Percentiles rank a stretch among this genome's conserved stretches.
These are phyloP conservation scores for Eimeria sp. DNA, from an alignment of 169 alveolate species.

Conservation along the genomic window DNA sequence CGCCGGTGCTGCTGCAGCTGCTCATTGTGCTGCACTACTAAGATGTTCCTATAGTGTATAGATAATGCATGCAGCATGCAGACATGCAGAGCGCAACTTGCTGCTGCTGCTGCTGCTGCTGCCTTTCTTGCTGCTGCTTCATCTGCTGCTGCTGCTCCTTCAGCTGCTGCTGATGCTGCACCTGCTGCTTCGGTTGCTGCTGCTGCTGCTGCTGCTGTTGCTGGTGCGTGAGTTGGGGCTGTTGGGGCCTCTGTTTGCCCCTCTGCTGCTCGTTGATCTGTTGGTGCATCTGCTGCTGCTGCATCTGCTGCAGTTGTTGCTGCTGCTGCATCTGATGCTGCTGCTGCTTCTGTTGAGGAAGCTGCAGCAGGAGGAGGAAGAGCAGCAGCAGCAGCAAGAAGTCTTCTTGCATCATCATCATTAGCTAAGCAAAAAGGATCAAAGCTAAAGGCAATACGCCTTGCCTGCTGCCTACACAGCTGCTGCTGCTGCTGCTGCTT, in stretches of 20 bases:
- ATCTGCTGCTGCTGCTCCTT: too few relatives aligned
- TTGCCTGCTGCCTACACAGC: background rate
- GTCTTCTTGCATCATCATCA: too few relatives aligned
- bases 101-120: background rate
- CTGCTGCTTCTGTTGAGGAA: too few relatives aligned
- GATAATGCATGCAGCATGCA: constrained; percentile 2
- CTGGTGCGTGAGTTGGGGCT: background rate
- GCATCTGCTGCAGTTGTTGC: too few relatives aligned
- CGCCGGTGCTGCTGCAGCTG: background rate
- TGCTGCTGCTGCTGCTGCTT: too few relatives aligned
- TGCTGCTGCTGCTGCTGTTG: background rate
- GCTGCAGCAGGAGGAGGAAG: too few relatives aligned
- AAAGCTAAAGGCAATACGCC: constrained; percentile 21
- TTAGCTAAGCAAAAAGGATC: background rate
- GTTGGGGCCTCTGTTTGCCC: background rate
- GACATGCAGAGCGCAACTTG: constrained; percentile 18
- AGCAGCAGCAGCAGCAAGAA: too few relatives aligned
- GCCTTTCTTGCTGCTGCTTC: too few relatives aligned
- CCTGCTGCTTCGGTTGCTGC: background rate
- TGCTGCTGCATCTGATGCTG: too few relatives aligned
- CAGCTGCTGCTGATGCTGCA: too few relatives aligned
- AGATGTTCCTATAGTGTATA: background rate
- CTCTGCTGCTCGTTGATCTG: too few relatives aligned
- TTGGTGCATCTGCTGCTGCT: too few relatives aligned
- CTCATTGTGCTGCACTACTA: background rate